These are phyloP conservation scores for Microcyclospora tardicrescens DNA, from an alignment of 2,329 filamentous ascomycete species.

Conservation along the genomic window DNA sequence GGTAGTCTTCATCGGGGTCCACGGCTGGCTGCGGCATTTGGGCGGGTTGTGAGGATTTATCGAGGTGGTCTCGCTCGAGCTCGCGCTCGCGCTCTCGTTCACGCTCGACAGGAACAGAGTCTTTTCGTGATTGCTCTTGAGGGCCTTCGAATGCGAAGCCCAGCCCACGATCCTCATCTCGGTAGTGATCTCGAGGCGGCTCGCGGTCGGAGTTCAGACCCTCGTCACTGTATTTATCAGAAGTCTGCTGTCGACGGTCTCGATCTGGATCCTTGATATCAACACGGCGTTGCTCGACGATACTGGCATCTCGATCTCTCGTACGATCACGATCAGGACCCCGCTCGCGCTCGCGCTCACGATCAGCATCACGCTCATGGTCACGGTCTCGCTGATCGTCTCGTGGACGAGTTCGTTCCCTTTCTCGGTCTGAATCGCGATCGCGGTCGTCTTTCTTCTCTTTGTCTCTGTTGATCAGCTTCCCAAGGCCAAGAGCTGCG, in stretches of 20 bases:
- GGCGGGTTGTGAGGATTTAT: conserved; percentile 2
- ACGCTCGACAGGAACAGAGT: conserved; percentile 3
- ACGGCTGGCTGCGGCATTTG: conserved; percentile 18
- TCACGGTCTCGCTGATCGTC: conserved; percentile 12
- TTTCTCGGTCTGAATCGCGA: conserved; percentile 8
- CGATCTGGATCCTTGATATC: conserved; percentile 3
- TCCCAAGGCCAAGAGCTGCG: conserved; percentile 18
- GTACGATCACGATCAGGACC: conserved; percentile 12
- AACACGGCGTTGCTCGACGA: too few species aligned
- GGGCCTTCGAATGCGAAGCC: conserved; percentile 22
- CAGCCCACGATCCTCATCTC: conserved; percentile 17
- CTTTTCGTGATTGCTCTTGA: conserved; percentile 9
- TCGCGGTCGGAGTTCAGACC: conserved; percentile 9
- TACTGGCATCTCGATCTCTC: neutral
- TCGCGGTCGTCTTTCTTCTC: conserved; percentile 8
- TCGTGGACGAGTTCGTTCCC: conserved; percentile 9
- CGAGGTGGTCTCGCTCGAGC: conserved; percentile 9
- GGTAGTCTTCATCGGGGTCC: conserved; percentile 39
- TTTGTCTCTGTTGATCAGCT: conserved; percentile 13
- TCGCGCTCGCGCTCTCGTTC: conserved; percentile 9
- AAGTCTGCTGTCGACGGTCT: conserved; percentile 2
- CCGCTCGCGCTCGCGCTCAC: conserved; percentile 6
- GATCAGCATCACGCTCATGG: neutral
- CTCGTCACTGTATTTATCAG: conserved; percentile 11
- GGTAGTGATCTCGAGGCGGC: conserved; percentile 14